Percentiles rank a stretch among this genome's conserved stretches.
Evolutionary conservation across 2,329 filamentous ascomycete species (phyloP).

Genomic region (Atkinsonella hypoxylon): DNA sequence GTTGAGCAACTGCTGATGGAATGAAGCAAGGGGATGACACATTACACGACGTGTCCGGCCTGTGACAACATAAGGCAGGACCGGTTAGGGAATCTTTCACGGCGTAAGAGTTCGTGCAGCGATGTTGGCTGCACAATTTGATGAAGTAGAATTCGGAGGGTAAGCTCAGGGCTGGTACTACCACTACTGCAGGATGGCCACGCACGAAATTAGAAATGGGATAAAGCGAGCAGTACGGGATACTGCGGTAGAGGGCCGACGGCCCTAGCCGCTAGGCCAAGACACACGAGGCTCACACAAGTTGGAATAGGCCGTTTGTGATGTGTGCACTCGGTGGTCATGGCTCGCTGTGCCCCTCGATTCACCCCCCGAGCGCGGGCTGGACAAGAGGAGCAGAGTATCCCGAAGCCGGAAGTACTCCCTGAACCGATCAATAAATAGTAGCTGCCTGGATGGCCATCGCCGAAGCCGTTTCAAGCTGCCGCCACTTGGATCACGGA

Average conservation of each 20-base stretch:
- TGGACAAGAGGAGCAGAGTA: neutral
- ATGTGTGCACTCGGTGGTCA: neutral
- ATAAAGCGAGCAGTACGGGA: neutral
- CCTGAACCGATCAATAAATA: neutral
- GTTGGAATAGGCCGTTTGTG: neutral
- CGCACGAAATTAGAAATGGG: neutral
- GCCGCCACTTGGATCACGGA: neutral
- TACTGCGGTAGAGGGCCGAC: neutral
- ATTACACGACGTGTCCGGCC: too few species aligned
- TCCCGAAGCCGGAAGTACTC: too few species aligned
- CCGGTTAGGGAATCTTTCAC: too few species aligned
- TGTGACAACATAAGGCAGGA: too few species aligned
- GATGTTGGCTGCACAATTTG: neutral
- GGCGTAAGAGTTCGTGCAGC: neutral
- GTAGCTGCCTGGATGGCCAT: neutral
- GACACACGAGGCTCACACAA: neutral
- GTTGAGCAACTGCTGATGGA: neutral
- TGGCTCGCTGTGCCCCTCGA: neutral
- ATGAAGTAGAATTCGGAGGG: neutral
- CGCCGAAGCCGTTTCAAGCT: neutral
- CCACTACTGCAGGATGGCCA: neutral
- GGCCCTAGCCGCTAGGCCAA: slow-evolving; percentile 3
- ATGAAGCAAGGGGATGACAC: too few species aligned
- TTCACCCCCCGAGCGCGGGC: neutral
- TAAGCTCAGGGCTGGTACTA: neutral